These are phyloP conservation scores for Homolaphlyctis polyrhiza DNA, from an alignment of 371 early-diverging fungal genomes.

Conservation along the genomic window DNA sequence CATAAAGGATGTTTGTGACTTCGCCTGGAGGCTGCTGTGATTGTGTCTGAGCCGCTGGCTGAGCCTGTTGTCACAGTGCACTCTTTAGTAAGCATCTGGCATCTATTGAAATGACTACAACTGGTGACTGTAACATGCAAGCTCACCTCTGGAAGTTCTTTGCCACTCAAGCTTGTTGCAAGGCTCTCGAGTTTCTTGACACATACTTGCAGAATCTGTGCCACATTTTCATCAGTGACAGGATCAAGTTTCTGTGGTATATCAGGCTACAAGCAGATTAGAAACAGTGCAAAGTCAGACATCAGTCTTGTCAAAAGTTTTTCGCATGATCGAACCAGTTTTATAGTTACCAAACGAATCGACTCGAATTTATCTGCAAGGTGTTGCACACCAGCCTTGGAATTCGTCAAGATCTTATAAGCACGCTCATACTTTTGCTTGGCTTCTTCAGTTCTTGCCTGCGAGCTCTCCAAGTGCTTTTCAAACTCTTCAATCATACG, in stretches of 20 bases:
- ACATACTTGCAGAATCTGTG: constrained; percentile 34
- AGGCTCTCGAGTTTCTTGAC: constrained; percentile 37
- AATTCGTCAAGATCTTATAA: constrained; percentile 33
- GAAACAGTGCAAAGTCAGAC: no score
- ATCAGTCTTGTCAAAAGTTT: not conserved
- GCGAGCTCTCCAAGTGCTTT: constrained; percentile 22
- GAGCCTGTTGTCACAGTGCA: constrained; percentile 4
- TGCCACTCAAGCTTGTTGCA: constrained; percentile 29
- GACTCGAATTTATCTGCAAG: constrained; percentile 45
- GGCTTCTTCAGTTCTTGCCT: constrained; percentile 26
- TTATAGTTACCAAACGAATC: constrained; percentile 29
- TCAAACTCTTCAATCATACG: constrained; percentile 42
- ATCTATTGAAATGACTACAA: no score
- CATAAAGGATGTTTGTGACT: constrained; percentile 36
- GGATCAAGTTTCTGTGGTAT: constrained; percentile 14
- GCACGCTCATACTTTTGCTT: constrained; percentile 39
- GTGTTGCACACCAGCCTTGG: constrained; percentile 46
- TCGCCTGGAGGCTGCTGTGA: constrained; percentile 37
- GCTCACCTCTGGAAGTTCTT: constrained; percentile 45
- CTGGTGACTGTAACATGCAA: not conserved
- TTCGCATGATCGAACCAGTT: not conserved
- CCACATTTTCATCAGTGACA: constrained; percentile 29
- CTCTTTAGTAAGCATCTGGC: no score
- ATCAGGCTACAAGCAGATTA: constrained; percentile 34
- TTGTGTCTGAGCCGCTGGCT: constrained; percentile 10